Conservation (phyloP, 2,329 filamentous ascomycete genomes). For the Pyricularia sp. region DNA sequence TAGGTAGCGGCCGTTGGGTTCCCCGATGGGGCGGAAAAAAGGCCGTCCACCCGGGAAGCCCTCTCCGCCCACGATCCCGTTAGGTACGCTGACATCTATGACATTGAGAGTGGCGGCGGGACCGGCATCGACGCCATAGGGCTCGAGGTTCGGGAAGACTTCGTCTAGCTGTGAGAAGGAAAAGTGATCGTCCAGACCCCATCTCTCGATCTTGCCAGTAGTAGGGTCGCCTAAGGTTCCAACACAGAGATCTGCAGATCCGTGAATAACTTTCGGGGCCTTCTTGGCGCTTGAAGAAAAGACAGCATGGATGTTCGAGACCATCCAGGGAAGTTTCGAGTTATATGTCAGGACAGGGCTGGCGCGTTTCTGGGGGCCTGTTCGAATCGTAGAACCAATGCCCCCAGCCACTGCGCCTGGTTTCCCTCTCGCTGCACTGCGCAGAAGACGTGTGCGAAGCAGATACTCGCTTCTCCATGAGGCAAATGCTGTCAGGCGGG, state of each 20-base stretch:
- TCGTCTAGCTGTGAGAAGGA: constrained; percentile 71
- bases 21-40: constrained; percentile 66
- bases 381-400: constrained; percentile 41
- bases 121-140: constrained; percentile 71
- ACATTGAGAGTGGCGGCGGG: constrained; percentile 73
- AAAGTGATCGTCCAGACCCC: constrained; percentile 71
- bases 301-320: constrained; percentile 71
- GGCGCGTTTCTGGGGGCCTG: constrained; percentile 49
- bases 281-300: constrained; percentile 62
- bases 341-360: constrained; percentile 77
- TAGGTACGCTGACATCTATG: constrained; percentile 83
- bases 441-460: constrained; percentile 71
- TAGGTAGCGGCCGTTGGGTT: constrained; percentile 70
- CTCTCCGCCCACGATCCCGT: constrained; percentile 77
- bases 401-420: constrained; percentile 48
- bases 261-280: constrained; percentile 72
- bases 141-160: constrained; percentile 60
- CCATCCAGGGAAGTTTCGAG: constrained; percentile 68
- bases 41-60: constrained; percentile 74
- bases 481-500: constrained; percentile 71
- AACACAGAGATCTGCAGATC: constrained; percentile 66
- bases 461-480: constrained; percentile 97
- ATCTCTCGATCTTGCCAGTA: constrained; percentile 66
- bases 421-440: constrained; percentile 74
- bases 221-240: constrained; percentile 77